These are phyloP conservation scores for Neurospora sp. DNA, from an alignment of 495 filamentous ascomycete genomes.

Conservation along the genomic window DNA sequence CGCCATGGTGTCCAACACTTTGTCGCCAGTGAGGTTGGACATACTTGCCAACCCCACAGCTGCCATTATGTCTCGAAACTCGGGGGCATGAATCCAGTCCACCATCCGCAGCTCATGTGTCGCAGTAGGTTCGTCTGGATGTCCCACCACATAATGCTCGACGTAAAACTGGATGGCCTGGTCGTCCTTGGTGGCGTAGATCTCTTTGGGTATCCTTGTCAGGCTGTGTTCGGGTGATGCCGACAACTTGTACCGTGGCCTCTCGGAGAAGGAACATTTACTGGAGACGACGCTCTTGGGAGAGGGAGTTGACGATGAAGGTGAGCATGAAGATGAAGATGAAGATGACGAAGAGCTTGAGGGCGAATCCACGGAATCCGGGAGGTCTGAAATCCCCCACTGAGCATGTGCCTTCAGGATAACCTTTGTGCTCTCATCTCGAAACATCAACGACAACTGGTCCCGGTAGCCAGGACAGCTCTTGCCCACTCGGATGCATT, in stretches of 20 bases:
- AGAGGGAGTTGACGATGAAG: constrained; percentile 2
- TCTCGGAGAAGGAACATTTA: not conserved
- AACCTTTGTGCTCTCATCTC: constrained; percentile 60
- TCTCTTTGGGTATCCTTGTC: constrained; percentile 6
- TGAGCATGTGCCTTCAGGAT: constrained; percentile 51
- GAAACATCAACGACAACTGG: constrained; percentile 58
- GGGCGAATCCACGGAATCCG: constrained; percentile 7
- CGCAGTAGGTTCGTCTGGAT: constrained; percentile 34
- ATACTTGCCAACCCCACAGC: constrained; percentile 36
- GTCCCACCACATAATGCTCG: constrained; percentile 35
- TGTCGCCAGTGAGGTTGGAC: constrained; percentile 34
- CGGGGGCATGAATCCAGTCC: constrained; percentile 17
- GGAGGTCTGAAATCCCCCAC: constrained; percentile 27
- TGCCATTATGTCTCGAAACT: constrained; percentile 31
- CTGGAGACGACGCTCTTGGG: constrained; percentile 6
- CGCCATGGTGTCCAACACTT: constrained; percentile 26
- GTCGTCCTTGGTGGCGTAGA: constrained; percentile 24
- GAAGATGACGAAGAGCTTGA: constrained; percentile 23
- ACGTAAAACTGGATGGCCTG: constrained; percentile 37
- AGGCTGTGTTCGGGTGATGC: not conserved
- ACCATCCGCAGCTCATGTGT: constrained; percentile 18
- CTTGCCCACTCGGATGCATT: constrained; percentile 47
- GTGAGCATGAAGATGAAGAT: constrained; percentile 1
- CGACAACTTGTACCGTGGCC: constrained; percentile 2
- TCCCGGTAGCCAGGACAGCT: constrained; percentile 62